phyloP scores from a whole-genome alignment of 176 grass and related monocot genomes.

The Saccharum spontaneum region DNA sequence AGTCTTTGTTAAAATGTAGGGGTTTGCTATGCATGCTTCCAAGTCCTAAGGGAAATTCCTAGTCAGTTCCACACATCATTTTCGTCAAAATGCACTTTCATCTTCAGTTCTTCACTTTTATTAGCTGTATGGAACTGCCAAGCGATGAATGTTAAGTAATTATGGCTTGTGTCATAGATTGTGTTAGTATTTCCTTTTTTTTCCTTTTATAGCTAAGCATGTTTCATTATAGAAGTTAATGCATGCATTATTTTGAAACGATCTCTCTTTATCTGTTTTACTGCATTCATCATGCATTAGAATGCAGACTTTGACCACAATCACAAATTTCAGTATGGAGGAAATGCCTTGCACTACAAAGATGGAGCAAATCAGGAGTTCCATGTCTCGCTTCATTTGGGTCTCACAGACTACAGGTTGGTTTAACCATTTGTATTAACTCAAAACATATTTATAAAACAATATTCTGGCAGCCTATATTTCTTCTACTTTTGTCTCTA shows the following conservation, averaged over 20 bases:
- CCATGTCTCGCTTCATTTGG: constrained; percentile 69
- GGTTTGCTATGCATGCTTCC: not conserved
- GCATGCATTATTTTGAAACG: not conserved
- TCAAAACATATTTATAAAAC: too few species aligned
- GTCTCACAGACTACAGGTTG: constrained; percentile 95
- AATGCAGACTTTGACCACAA: constrained; percentile 1
- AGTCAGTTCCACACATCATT: not conserved
- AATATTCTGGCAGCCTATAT: too few species aligned
- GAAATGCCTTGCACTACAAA: constrained; percentile 43
- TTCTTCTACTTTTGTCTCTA: too few species aligned
- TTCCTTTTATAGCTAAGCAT: not conserved
- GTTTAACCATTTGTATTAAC: not conserved
- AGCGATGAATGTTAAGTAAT: not conserved
- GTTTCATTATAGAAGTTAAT: not conserved
- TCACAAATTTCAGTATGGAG: constrained; percentile 71
- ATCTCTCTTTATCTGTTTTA: not conserved
- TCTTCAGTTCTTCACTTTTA: not conserved
- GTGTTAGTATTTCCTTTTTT: not conserved
- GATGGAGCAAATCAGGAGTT: constrained; percentile 44
- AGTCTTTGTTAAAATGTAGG: not conserved
- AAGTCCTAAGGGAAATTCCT: not conserved
- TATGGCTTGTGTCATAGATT: not conserved
- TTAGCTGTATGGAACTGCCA: not conserved
- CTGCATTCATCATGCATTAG: not conserved
- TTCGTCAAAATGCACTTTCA: not conserved